Evolutionary conservation across 805 yeast species (phyloP).

Genomic region (Metschnikowia gruessii): DNA sequence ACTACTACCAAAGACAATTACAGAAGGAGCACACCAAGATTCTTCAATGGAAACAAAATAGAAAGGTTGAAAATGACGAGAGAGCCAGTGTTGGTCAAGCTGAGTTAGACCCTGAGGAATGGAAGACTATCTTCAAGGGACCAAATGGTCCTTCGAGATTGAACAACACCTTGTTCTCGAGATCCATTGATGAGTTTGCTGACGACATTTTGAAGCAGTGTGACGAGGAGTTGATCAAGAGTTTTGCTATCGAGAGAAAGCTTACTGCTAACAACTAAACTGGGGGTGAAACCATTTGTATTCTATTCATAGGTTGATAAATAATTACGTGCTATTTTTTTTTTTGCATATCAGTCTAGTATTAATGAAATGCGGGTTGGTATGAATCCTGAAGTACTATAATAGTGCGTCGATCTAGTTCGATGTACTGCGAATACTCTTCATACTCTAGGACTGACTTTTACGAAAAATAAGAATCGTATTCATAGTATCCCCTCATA

Average conservation of each 20-base stretch:
- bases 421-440: no score
- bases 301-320: conserved; percentile 6
- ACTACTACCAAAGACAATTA: conserved; percentile 75
- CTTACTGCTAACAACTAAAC: conserved; percentile 29
- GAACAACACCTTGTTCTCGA: conserved; percentile 65
- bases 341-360: not conserved
- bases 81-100: conserved; percentile 58
- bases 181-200: conserved; percentile 68
- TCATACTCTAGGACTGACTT: no score
- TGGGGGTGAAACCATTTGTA: conserved; percentile 10
- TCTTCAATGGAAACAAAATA: conserved; percentile 69
- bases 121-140: conserved; percentile 62
- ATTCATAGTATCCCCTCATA: no score
- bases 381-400: no score
- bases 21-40: conserved; percentile 68
- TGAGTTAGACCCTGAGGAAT: conserved; percentile 55
- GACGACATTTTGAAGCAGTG: conserved; percentile 69
- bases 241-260: conserved; percentile 56
- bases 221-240: conserved; percentile 61
- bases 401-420: no score
- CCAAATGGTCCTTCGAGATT: conserved; percentile 75
- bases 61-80: conserved; percentile 61
- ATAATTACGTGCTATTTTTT: conserved; percentile 5
- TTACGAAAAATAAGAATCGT: no score
- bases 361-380: not conserved